Base-by-base conservation (phyloP, 768 basidiomycete genomes). In the Suillus discolor region DNA sequence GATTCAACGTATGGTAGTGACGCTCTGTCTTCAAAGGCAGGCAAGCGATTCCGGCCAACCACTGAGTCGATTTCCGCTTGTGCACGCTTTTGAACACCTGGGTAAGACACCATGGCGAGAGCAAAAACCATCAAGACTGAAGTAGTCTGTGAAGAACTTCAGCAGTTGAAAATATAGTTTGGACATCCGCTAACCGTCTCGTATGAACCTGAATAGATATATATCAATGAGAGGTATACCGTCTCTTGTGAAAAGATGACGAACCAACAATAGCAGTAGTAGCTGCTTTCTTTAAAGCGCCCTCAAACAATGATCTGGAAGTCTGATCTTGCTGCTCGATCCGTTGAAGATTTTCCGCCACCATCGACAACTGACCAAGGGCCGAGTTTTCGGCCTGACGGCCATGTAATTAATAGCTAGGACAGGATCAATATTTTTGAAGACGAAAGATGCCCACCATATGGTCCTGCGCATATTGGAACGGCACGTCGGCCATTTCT, bases 11-110 rank as follows among this genome's bases (percentile, higher is more conserved):
- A 63, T 1, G 54, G 49, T 57, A 63, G 23, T 4, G 62, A 63
- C 3, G 15, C 54, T 38, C 47, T 51, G 23, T 59, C 57, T 8
- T 59, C 38, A 3, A 25, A 59, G 1, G 57, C 39, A 39, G 57
- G 57, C 11, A 59, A 59, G 5, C 57, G 38, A 39, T 25, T 9
- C 1, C 5, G 8, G 6, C 57, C 57, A 11, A 59, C 38, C 25
- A 70, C 66, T 6, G n/a, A 42, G 51, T 71, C 71, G 15, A 71
- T 62, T 23, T 71, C 71, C 15, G 44, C 66, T 41, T 71, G 71
- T 31, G 71, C 71, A 4, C 64, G 68, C 47, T 57, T 63, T 23
- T 67, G 51, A n/a, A 49, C 55, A n/a, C 69, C 59, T 34, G 71
- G 71, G 41, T 59, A 39, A 2, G 28, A 59, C n/a, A 63, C 15